These are phyloP conservation scores for Alternaria postmessia DNA, from an alignment of 2,329 filamentous ascomycete genomes.

Conservation along the genomic window DNA sequence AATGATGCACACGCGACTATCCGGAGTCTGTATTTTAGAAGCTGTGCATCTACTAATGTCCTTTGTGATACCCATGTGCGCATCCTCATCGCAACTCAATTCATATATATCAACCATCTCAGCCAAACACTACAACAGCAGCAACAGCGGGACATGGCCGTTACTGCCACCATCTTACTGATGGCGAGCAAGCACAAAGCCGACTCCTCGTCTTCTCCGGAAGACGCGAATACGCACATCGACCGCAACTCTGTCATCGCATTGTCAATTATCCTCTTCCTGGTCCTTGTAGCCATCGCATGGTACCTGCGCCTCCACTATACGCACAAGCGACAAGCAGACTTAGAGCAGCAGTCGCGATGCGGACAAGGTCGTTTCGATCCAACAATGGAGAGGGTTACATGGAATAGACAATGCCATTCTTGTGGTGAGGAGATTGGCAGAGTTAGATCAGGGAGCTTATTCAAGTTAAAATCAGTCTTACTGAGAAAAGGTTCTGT, in stretches of 20 bases:
- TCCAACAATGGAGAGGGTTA: not conserved
- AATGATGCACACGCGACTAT: not conserved
- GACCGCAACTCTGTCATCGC: constrained; percentile 22
- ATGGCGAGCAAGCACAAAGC: not conserved
- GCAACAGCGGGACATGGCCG: not conserved
- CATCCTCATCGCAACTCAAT: not conserved
- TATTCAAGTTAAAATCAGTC: not conserved
- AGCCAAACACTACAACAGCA: not conserved
- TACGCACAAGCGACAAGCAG: not conserved
- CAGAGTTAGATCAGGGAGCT: not conserved
- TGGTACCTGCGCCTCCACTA: constrained; percentile 1
- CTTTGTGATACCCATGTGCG: not conserved
- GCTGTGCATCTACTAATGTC: not conserved
- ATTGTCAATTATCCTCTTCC: constrained; percentile 14
- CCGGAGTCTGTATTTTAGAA: not conserved
- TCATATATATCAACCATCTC: not conserved
- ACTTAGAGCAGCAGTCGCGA: not conserved
- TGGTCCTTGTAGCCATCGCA: not conserved
- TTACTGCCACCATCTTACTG: not conserved
- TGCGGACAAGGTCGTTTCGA: not conserved
- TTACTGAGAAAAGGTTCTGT: not conserved
- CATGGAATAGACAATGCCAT: not conserved
- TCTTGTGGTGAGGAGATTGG: not conserved
- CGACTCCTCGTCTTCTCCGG: not conserved
- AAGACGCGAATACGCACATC: constrained; percentile 1